These are phyloP conservation scores for Neltuma alba DNA, from an alignment of 306 rosid genomes.

Conservation along the genomic window DNA sequence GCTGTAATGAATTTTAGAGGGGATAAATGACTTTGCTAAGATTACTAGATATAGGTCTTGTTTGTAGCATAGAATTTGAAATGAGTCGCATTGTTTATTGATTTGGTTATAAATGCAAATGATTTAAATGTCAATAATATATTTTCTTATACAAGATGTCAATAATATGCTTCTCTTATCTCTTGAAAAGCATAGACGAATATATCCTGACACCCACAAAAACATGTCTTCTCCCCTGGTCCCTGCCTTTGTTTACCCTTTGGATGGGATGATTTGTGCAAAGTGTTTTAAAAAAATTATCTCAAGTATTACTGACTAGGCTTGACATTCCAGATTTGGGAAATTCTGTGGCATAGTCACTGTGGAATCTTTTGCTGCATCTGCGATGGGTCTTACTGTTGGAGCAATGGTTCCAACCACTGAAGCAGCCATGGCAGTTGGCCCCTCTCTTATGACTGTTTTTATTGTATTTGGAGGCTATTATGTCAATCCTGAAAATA, in stretches of 20 bases:
- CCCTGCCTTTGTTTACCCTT: background rate
- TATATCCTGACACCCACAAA: background rate
- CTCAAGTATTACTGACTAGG: constrained; percentile 33
- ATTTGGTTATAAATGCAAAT: background rate
- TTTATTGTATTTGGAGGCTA: constrained; percentile 97
- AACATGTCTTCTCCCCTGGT: background rate
- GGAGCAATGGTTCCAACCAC: constrained; percentile 99
- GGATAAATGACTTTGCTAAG: background rate
- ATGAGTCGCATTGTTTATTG: background rate
- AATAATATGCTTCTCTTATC: background rate
- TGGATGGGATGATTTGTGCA: constrained; percentile 1
- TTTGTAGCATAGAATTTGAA: background rate
- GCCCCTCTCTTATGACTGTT: constrained; percentile 98
- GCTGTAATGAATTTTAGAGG: background rate
- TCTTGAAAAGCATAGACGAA: background rate
- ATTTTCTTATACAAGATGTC: too few relatives aligned
- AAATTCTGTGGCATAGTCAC: constrained; percentile 91
- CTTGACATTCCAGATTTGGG: constrained; percentile 67
- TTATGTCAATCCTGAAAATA: constrained; percentile 89
- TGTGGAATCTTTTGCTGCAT: constrained; percentile 90
- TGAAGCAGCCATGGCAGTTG: constrained; percentile 99
- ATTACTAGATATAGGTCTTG: background rate
- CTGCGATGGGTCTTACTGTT: constrained; percentile 99
- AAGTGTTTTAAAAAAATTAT: background rate
- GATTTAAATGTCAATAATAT: background rate